Evolutionary conservation across 768 basidiomycete genomes (phyloP).

Genomic region (button mushroom (Agaricus bisporus)): DNA sequence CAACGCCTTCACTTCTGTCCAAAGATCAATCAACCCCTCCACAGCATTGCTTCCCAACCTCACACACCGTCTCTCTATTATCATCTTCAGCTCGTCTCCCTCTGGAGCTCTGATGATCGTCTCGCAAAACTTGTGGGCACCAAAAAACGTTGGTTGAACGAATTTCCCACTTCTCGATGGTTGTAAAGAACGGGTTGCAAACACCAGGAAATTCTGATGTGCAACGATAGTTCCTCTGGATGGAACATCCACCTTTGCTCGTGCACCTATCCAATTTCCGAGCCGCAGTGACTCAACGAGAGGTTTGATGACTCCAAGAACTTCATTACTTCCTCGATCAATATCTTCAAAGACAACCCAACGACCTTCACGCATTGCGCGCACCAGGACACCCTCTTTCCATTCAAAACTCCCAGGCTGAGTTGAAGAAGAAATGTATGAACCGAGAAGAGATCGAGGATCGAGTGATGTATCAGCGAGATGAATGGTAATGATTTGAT

Average conservation of each 20-base stretch:
- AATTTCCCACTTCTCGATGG: conserved; percentile 43
- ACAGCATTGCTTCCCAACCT: conserved; percentile 45
- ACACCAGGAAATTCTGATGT: conserved; percentile 74
- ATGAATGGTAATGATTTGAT: conserved; percentile 80
- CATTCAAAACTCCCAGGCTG: conserved; percentile 90
- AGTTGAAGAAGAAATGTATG: conserved; percentile 82
- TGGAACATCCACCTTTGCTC: conserved; percentile 66
- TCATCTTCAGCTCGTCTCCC: conserved; percentile 58
- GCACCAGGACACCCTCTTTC: conserved; percentile 90
- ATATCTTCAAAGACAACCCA: conserved; percentile 94
- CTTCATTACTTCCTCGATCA: conserved; percentile 85
- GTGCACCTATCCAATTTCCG: conserved; percentile 71
- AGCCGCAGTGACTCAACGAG: conserved; percentile 67
- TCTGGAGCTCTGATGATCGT: conserved; percentile 58
- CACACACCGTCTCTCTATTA: conserved; percentile 64
- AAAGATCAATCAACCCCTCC: conserved; percentile 55
- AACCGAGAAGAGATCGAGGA: conserved; percentile 87
- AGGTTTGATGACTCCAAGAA: conserved; percentile 82
- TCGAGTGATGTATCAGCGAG: conserved; percentile 95
- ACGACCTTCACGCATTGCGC: conserved; percentile 82
- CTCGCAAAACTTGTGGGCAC: conserved; percentile 79
- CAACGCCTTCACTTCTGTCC: conserved; percentile 53
- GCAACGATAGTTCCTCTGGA: conserved; percentile 71
- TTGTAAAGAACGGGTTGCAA: conserved; percentile 75
- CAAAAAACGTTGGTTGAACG: conserved; percentile 67